These are phyloP conservation scores for Collybia mongolica DNA, from an alignment of 768 basidiomycete genomes.

Conservation along the genomic window DNA sequence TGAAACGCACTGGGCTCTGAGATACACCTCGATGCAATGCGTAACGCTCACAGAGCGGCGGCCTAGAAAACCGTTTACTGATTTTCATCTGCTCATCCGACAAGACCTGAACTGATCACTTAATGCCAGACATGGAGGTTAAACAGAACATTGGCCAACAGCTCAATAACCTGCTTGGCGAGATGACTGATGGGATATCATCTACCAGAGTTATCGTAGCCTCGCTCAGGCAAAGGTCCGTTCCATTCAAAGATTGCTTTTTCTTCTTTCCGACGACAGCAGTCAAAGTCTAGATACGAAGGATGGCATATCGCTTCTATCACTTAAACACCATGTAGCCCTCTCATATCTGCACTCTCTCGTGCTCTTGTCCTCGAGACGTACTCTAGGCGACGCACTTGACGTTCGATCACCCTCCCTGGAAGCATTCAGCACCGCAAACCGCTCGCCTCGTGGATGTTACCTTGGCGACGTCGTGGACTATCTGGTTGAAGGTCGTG, in stretches of 20 bases:
- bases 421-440: slow-evolving; percentile 48
- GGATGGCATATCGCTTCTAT: slow-evolving; percentile 89
- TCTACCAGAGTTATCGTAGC: slow-evolving; percentile 59
- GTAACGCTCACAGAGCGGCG: slow-evolving; percentile 30
- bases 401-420: slow-evolving; percentile 45
- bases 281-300: slow-evolving; percentile 43
- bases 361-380: slow-evolving; percentile 68
- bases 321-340: slow-evolving; percentile 82
- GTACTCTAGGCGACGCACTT: slow-evolving; percentile 66
- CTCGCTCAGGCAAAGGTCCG: slow-evolving; percentile 55
- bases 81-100: not conserved
- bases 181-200: slow-evolving; percentile 63
- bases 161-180: slow-evolving; percentile 23
- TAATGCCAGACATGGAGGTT: no score
- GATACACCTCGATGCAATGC: slow-evolving; percentile 24
- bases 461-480: slow-evolving; percentile 77
- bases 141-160: no score
- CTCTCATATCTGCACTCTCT: slow-evolving; percentile 86
- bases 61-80: slow-evolving; percentile 33
- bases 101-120: no score
- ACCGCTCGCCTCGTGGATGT: slow-evolving; percentile 54
- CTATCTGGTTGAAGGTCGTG: slow-evolving; percentile 72
- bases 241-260: not conserved
- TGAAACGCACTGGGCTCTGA: slow-evolving; percentile 68
- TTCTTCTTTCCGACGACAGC: slow-evolving; percentile 7